These are phyloP conservation scores for Yamadazyma kanchanaburiensis DNA, from an alignment of 1,139 yeast genomes.

Conservation along the genomic window DNA sequence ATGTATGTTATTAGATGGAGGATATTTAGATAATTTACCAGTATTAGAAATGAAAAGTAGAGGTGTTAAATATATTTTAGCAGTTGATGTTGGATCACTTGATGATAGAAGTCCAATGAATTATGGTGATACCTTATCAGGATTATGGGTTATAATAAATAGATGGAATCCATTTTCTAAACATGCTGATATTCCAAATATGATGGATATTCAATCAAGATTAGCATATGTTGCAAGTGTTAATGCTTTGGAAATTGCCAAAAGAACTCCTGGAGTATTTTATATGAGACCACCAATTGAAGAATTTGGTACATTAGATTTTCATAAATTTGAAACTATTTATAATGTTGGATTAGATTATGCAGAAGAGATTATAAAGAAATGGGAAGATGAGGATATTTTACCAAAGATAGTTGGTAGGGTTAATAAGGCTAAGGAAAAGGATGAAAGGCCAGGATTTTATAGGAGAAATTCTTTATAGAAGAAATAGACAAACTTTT, in stretches of 20 bases:
- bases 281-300: conserved; percentile 95
- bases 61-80: conserved; percentile 85
- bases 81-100: conserved; percentile 96
- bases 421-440: conserved; percentile 1
- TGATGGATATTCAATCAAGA: conserved; percentile 93
- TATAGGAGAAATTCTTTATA: conserved; percentile 14
- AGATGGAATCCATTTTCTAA: conserved; percentile 88
- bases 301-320: conserved; percentile 85
- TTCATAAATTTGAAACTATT: conserved; percentile 88
- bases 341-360: conserved; percentile 76
- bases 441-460: conserved; percentile 7
- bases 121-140: conserved; percentile 91
- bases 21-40: conserved; percentile 90
- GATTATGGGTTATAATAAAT: conserved; percentile 86
- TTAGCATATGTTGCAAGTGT: conserved; percentile 95
- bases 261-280: conserved; percentile 79
- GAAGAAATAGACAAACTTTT: background rate
- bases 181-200: conserved; percentile 85
- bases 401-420: conserved; percentile 65
- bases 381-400: conserved; percentile 50
- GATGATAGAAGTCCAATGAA: conserved; percentile 90
- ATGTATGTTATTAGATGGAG: conserved; percentile 92
- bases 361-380: conserved; percentile 57
- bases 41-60: conserved; percentile 85
- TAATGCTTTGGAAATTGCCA: conserved; percentile 85